Percentiles rank a stretch among this genome's conserved stretches.
Evolutionary conservation across 352 stramenopile species (phyloP).

Genomic region (Pythium plurisporium): DNA sequence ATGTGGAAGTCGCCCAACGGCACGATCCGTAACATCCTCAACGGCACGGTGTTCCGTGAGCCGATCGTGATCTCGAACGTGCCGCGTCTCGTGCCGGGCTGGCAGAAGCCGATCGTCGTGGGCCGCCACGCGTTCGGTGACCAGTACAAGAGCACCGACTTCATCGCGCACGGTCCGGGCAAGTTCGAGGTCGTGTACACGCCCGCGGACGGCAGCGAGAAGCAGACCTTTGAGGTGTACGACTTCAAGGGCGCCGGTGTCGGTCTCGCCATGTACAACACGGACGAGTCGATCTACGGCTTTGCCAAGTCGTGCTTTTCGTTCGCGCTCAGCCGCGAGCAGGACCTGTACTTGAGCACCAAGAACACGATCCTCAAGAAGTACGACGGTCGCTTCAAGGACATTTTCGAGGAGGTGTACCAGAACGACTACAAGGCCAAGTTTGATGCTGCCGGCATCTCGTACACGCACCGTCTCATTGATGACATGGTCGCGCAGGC

Average conservation of each 20-base stretch:
- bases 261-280: conserved; percentile 90
- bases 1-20: conserved; percentile 85
- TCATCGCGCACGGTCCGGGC: conserved; percentile 59
- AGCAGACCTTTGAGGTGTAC: conserved; percentile 72
- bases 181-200: conserved; percentile 82
- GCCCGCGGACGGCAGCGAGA: conserved; percentile 42
- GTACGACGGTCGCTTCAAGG: conserved; percentile 86
- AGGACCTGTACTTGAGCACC: conserved; percentile 82
- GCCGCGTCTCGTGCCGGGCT: conserved; percentile 79
- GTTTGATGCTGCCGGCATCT: conserved; percentile 70
- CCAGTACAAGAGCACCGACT: conserved; percentile 87
- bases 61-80: conserved; percentile 87
- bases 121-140: conserved; percentile 86
- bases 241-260: conserved; percentile 81
- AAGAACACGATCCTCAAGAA: conserved; percentile 92
- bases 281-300: conserved; percentile 68
- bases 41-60: conserved; percentile 87
- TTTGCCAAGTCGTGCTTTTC: conserved; percentile 65
- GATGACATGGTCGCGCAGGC: conserved; percentile 90
- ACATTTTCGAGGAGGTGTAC: conserved; percentile 89
- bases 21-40: conserved; percentile 82
- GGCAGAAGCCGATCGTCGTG: conserved; percentile 86
- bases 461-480: conserved; percentile 85
- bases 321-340: conserved; percentile 58
- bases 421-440: conserved; percentile 65